These are phyloP conservation scores for Boletus sp. DNA, from an alignment of 768 basidiomycete species.

Conservation along the genomic window DNA sequence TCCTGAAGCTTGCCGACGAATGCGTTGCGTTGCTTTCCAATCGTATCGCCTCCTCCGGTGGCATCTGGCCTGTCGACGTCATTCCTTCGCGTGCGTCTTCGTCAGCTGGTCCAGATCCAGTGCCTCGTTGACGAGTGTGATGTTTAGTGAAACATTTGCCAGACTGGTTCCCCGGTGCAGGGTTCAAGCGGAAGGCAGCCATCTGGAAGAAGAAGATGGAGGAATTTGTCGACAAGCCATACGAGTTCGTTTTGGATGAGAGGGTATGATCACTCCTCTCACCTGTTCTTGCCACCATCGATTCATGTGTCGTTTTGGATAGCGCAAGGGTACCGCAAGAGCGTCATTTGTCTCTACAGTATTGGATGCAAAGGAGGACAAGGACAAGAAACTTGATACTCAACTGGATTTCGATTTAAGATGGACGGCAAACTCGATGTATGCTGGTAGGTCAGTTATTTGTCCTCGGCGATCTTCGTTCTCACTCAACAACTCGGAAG, in stretches of 20 bases:
- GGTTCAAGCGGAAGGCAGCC: too few species aligned
- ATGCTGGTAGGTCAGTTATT: constrained; percentile 37
- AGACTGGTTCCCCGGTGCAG: too few species aligned
- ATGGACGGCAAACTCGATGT: constrained; percentile 84
- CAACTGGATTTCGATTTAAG: constrained; percentile 66
- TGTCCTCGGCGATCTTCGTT: neutral
- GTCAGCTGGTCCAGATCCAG: too few species aligned
- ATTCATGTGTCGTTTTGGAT: neutral
- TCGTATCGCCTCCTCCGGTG: constrained; percentile 36
- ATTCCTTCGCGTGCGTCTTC: constrained; percentile 35
- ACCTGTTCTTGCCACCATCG: too few species aligned
- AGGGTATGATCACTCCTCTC: too few species aligned
- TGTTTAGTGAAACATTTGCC: too few species aligned
- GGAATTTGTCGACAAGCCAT: too few species aligned
- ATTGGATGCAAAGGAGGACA: neutral
- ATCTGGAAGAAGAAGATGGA: too few species aligned
- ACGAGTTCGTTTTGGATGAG: too few species aligned
- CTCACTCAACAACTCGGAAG: neutral
- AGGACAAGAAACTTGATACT: constrained; percentile 8
- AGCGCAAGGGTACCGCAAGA: constrained; percentile 39
- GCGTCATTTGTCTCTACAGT: constrained; percentile 42
- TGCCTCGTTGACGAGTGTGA: too few species aligned
- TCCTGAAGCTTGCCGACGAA: too few species aligned
- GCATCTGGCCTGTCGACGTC: constrained; percentile 28
- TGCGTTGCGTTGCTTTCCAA: constrained; percentile 38